These are phyloP conservation scores for Pythium utonaiense DNA, from an alignment of 352 stramenopile species.

Conservation along the genomic window DNA sequence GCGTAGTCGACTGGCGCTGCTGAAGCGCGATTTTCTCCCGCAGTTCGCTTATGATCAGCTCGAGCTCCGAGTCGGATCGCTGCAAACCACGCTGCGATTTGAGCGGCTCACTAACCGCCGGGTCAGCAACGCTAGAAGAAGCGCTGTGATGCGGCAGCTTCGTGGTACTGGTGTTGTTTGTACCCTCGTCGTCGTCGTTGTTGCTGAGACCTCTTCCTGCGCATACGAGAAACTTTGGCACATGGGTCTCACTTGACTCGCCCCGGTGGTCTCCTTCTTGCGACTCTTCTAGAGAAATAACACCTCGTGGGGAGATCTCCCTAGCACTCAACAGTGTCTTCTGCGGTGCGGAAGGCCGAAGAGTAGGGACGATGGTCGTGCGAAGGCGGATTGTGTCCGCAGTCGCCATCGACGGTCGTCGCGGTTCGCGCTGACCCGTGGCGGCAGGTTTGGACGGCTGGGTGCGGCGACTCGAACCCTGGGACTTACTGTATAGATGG, in stretches of 20 bases:
- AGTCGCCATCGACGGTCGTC: not conserved
- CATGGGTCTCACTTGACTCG: not conserved
- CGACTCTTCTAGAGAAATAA: not conserved
- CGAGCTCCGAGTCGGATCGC: slow-evolving; percentile 56
- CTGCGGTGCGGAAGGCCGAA: not conserved
- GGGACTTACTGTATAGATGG: not conserved
- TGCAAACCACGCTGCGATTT: slow-evolving; percentile 15
- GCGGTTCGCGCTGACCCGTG: not conserved
- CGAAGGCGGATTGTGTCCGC: slow-evolving; percentile 14
- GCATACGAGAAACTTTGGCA: slow-evolving; percentile 18
- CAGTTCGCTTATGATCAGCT: slow-evolving; percentile 64
- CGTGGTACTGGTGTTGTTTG: not conserved
- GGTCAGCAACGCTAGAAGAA: too few species aligned
- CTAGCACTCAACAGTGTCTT: not conserved
- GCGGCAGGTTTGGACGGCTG: not conserved
- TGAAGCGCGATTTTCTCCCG: slow-evolving; percentile 51
- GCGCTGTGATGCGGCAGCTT: not conserved
- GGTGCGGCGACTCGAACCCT: not conserved
- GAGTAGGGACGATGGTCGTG: slow-evolving; percentile 1
- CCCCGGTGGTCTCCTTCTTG: not conserved
- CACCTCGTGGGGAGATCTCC: not conserved
- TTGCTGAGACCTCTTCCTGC: slow-evolving; percentile 11
- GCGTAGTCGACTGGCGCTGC: slow-evolving; percentile 12
- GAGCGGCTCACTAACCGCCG: not conserved
- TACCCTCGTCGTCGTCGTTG: slow-evolving; percentile 7